Evolutionary conservation across 768 basidiomycete genomes (phyloP).

Genomic region (Podaxis carcinomalis): DNA sequence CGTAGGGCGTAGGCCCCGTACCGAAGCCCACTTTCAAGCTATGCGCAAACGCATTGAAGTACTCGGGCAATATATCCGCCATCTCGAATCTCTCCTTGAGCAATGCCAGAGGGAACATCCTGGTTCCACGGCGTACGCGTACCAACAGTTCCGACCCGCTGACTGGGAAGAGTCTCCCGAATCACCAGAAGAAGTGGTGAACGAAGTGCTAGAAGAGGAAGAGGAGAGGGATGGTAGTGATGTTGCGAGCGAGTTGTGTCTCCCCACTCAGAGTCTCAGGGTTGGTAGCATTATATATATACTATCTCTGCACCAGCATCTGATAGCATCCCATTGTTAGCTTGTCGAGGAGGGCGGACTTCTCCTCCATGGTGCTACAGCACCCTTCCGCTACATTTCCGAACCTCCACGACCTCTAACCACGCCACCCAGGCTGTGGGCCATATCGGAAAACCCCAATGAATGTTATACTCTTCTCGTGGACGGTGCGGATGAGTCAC

Average conservation of each 20-base stretch:
- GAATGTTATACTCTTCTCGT: conserved; percentile 38
- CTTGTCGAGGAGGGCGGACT: conserved; percentile 37
- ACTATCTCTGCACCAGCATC: background rate
- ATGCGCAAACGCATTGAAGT: conserved; percentile 37
- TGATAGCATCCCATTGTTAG: background rate
- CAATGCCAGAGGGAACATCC: conserved; percentile 35
- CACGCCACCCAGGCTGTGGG: conserved; percentile 31
- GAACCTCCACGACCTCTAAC: background rate
- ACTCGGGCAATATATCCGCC: conserved; percentile 33
- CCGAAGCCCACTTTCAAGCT: conserved; percentile 42
- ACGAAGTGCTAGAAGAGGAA: conserved; percentile 16
- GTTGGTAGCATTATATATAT: conserved; percentile 19
- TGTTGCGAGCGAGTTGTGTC: conserved; percentile 32
- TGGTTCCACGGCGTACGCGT: conserved; percentile 22
- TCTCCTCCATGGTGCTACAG: conserved; percentile 37
- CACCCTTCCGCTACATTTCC: conserved; percentile 15
- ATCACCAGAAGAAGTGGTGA: conserved; percentile 18
- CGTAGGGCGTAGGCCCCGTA: conserved; percentile 35
- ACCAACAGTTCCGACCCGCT: conserved; percentile 27
- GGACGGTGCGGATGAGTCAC: conserved; percentile 31
- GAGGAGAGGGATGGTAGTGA: conserved; percentile 7
- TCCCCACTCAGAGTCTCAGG: conserved; percentile 35
- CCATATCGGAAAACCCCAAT: conserved; percentile 31
- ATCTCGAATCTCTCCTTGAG: conserved; percentile 40
- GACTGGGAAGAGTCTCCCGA: conserved; percentile 15